Conservation (phyloP, 2,329 filamentous ascomycete species). For the Cadophora sp. region DNA sequence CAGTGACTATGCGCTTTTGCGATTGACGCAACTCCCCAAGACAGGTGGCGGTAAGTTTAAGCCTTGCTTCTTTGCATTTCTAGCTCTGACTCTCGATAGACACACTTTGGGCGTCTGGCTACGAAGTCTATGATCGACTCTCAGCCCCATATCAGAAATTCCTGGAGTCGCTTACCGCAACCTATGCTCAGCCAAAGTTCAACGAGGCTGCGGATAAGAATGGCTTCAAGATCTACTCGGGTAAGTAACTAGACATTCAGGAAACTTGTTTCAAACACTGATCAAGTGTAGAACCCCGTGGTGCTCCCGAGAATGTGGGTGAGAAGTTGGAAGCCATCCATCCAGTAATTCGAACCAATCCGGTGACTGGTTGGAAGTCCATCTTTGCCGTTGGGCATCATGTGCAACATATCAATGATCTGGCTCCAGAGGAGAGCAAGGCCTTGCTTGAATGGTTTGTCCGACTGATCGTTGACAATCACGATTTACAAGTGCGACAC, state of each 20-base stretch:
- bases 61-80: background rate
- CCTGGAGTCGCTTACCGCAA: conserved; percentile 64
- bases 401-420: conserved; percentile 57
- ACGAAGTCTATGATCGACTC: conserved; percentile 71
- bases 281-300: conserved; percentile 44
- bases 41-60: conserved; percentile 43
- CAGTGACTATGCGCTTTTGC: conserved; percentile 63
- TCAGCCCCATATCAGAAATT: conserved; percentile 62
- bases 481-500: conserved; percentile 59
- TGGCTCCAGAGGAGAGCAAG: conserved; percentile 55
- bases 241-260: conserved; percentile 27
- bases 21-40: conserved; percentile 41
- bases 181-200: conserved; percentile 59
- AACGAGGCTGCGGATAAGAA: conserved; percentile 53
- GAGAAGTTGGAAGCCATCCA: conserved; percentile 56
- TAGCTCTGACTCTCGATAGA: conserved; percentile 46
- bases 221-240: conserved; percentile 54
- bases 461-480: conserved; percentile 58
- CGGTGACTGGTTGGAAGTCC: conserved; percentile 64
- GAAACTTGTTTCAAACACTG: background rate
- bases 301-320: conserved; percentile 59
- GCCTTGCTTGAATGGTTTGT: conserved; percentile 60
- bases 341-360: conserved; percentile 63
- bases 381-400: conserved; percentile 60
- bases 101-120: conserved; percentile 72